phyloP scores from a whole-genome alignment of 176 grass and related monocot species.

The Oryza glumipatula region DNA sequence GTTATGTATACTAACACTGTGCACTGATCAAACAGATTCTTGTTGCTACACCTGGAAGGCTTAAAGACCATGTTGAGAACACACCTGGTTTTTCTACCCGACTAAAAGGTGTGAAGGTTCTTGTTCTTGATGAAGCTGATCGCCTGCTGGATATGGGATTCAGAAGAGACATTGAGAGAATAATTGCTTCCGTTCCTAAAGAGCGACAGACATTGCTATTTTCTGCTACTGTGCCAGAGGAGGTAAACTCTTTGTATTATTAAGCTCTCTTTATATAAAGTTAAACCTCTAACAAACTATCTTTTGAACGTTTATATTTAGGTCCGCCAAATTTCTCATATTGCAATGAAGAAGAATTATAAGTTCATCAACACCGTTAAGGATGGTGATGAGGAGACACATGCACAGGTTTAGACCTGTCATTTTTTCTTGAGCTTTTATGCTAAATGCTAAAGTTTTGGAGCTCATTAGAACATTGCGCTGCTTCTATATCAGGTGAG shows the following conservation, averaged over 20 bases:
- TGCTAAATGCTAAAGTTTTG: constrained; percentile 20
- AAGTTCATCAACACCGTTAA: constrained; percentile 85
- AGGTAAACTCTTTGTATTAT: constrained; percentile 58
- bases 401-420: constrained; percentile 63
- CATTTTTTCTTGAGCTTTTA: constrained; percentile 43
- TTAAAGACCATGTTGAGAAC: constrained; percentile 94
- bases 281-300: constrained; percentile 37
- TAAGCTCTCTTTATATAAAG: neutral
- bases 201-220: constrained; percentile 90
- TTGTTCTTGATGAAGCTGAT: constrained; percentile 98
- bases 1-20: constrained; percentile 31
- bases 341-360: constrained; percentile 85
- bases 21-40: constrained; percentile 62
- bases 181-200: constrained; percentile 81
- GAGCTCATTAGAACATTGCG: constrained; percentile 12
- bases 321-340: constrained; percentile 82
- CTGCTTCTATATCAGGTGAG: constrained; percentile 67
- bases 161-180: constrained; percentile 90
- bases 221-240: constrained; percentile 91
- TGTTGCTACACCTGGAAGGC: constrained; percentile 91
- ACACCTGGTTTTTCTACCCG: constrained; percentile 77
- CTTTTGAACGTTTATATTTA: constrained; percentile 42
- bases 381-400: constrained; percentile 90
- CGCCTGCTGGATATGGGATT: constrained; percentile 96
- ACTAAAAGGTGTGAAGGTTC: constrained; percentile 84